Evolutionary conservation across 176 grass and related monocot species (phyloP).

Genomic region (Carex pumila): DNA sequence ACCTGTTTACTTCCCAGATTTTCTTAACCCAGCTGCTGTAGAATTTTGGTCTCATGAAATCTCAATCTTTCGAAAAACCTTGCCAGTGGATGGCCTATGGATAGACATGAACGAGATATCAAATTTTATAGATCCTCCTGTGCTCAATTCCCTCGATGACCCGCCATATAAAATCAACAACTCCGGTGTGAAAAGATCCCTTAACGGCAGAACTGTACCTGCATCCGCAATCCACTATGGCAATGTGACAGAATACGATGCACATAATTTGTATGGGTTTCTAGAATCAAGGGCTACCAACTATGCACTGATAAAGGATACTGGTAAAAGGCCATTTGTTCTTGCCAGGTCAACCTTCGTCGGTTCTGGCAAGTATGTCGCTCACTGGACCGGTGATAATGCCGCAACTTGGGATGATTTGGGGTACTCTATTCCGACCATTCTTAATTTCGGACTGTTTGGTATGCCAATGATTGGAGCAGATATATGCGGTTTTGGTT

Average conservation of each 20-base stretch:
- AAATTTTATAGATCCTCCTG: conserved; percentile 46
- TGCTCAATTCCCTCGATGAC: conserved; percentile 47
- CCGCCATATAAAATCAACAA: conserved; percentile 87
- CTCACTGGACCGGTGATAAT: conserved; percentile 90
- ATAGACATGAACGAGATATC: conserved; percentile 94
- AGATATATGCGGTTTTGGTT: conserved; percentile 85
- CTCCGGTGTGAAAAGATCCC: conserved; percentile 32
- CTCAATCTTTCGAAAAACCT: conserved; percentile 40
- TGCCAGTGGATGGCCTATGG: conserved; percentile 85
- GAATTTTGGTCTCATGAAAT: conserved; percentile 67
- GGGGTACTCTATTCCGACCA: conserved; percentile 51
- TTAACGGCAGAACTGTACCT: conserved; percentile 55
- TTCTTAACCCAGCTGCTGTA: conserved; percentile 47
- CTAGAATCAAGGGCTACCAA: conserved; percentile 57
- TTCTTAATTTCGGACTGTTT: conserved; percentile 71
- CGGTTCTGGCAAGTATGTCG: conserved; percentile 53
- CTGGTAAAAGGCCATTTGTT: conserved; percentile 59
- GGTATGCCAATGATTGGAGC: conserved; percentile 82
- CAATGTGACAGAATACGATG: conserved; percentile 57
- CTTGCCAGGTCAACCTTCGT: conserved; percentile 76
- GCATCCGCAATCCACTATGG: conserved; percentile 55
- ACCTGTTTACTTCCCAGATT: conserved; percentile 73
- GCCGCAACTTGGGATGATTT: conserved; percentile 50
- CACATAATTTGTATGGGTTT: conserved; percentile 71
- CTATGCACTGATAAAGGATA: conserved; percentile 43